These are phyloP conservation scores for Vigna angularis DNA, from an alignment of 306 rosid species.

Conservation along the genomic window DNA sequence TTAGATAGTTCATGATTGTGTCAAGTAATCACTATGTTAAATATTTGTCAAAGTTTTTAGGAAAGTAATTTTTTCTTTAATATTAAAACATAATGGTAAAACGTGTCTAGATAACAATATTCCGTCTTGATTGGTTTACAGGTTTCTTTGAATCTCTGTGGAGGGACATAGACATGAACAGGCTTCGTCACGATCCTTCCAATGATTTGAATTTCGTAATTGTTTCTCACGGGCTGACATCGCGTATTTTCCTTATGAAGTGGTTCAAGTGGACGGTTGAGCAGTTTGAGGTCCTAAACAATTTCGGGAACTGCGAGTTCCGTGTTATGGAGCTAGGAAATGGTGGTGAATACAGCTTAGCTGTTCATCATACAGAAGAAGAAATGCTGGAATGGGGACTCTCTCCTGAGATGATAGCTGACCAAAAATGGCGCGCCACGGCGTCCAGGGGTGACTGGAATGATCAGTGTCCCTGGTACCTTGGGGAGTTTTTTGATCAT, in stretches of 20 bases:
- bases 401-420: slow-evolving; percentile 78
- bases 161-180: slow-evolving; percentile 90
- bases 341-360: slow-evolving; percentile 94
- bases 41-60: too few relatives aligned
- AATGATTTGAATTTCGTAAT: slow-evolving; percentile 87
- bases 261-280: slow-evolving; percentile 99
- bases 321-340: slow-evolving; percentile 82
- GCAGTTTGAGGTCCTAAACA: slow-evolving; percentile 84
- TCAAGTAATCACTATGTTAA: too few relatives aligned
- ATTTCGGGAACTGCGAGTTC: slow-evolving; percentile 74
- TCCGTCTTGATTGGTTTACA: slow-evolving; percentile 39
- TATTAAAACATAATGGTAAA: too few relatives aligned
- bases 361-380: slow-evolving; percentile 78
- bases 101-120: not conserved
- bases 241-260: slow-evolving; percentile 87
- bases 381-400: slow-evolving; percentile 91
- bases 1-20: too few relatives aligned
- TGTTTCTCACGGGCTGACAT: slow-evolving; percentile 81
- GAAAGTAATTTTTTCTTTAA: too few relatives aligned
- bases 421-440: slow-evolving; percentile 81
- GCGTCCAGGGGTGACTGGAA: slow-evolving; percentile 73
- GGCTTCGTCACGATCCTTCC: slow-evolving; percentile 68
- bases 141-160: slow-evolving; percentile 92
- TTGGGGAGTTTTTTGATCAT: slow-evolving; percentile 73
- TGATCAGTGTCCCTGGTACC: slow-evolving; percentile 79